A percentile compares a stretch with the other conserved stretches of the same genome.
Conservation (phyloP, 1,284 basidiomycete species). For the Pseudozyma hubeiensis region DNA sequence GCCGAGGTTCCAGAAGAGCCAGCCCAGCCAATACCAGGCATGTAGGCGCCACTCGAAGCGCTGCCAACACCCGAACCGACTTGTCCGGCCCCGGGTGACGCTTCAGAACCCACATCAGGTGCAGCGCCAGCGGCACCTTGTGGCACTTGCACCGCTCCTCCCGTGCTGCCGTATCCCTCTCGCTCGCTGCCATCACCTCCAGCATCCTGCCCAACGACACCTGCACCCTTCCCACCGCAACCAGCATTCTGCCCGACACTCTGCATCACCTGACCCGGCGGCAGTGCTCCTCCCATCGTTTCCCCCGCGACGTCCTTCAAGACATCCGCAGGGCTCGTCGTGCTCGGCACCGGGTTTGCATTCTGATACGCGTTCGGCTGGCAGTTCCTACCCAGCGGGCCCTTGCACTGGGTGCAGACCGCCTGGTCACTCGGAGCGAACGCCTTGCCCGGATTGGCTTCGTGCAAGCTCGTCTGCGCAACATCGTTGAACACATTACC, state of each 20-base stretch:
- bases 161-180: conserved; percentile 9
- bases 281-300: conserved; percentile 11
- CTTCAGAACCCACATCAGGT: conserved; percentile 1
- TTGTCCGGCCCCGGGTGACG: not conserved
- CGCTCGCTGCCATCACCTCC: conserved; percentile 5
- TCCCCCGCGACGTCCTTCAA: conserved; percentile 24
- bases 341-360: conserved; percentile 33
- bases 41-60: conserved; percentile 1
- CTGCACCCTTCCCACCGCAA: not conserved
- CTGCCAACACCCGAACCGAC: not conserved
- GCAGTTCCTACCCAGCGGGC: conserved; percentile 23
- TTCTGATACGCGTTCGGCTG: conserved; percentile 39
- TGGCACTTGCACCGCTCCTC: too few relatives aligned
- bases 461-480: conserved; percentile 33
- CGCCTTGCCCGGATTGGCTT: conserved; percentile 17
- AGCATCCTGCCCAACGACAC: not conserved
- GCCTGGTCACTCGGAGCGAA: conserved; percentile 28
- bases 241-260: conserved; percentile 15
- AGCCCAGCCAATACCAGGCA: conserved; percentile 1
- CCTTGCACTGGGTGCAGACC: conserved; percentile 25
- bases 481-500: conserved; percentile 46
- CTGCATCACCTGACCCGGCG: conserved; percentile 22
- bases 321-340: conserved; percentile 14
- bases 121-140: not conserved
- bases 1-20: not conserved